Base-by-base conservation (phyloP, 2,329 filamentous ascomycete genomes). In the Botryotinia calthae region DNA sequence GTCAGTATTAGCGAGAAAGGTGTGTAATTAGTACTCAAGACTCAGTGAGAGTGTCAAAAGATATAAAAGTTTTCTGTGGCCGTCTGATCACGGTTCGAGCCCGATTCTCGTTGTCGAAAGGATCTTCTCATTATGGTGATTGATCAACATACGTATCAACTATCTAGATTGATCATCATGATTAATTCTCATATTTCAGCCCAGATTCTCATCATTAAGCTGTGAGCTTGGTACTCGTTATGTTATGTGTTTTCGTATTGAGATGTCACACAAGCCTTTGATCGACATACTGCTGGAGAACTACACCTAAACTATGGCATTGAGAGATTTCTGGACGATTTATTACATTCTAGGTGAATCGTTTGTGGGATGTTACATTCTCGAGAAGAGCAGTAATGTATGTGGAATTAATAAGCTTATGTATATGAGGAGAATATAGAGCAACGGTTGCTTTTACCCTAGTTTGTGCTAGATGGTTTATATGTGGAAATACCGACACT, bases 291-390 rank as follows among this genome's bases (percentile, higher is more conserved):
- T 2, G 51, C 51, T 1, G 14, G 5, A 28, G 51, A 28, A 18
- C 14, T n/a, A 28, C 25, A 54, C 2, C 25, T n/a, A 54, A 16
- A 4, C 2, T 16, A 12, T 9, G 6, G 6, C 0, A 54, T 4
- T 8, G 7, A 0, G 7, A 18, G 16, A 31, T 28, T 28, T 2
- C 14, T 18, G 51, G 8, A 9, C 16, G 10, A 5, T 14, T 46
- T n/a, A 6, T 51, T 51, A 1, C 14, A 6, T 10, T 51, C 4
- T 4, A 14, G 2, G 10, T 6, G 1, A 14, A 51, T 14, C 1
- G 0, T 51, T 0, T 14, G 5, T 9, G 0, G 8, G 22, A 12
- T 2, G 5, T 20, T 6, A 51, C 2, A 12, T 9, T n/a, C 1
- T n/a, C 10, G 12, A 4, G 4, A n/a, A 51, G 4, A 51, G 14